Evolutionary conservation across 495 filamentous ascomycete species (phyloP).

Genomic region (Diplogelasinospora grovesii): DNA sequence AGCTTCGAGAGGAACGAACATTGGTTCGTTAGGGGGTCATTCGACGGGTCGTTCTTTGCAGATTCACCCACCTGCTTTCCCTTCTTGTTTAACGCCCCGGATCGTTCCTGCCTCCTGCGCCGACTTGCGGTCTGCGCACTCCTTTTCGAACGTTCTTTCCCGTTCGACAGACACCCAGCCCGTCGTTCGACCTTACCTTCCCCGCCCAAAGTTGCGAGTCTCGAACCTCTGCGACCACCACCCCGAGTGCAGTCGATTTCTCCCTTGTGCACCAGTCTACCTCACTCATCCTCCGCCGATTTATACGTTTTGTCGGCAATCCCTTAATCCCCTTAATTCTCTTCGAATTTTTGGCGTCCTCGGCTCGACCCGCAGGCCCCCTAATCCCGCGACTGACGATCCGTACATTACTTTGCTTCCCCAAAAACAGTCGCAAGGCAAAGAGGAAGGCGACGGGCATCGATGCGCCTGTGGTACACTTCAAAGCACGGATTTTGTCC

Average conservation of each 20-base stretch:
- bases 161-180: not conserved
- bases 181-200: not conserved
- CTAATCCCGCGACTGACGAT: no score
- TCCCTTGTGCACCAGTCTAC: not conserved
- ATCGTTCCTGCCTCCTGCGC: not conserved
- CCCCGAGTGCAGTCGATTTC: not conserved
- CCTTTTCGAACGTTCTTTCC: no score
- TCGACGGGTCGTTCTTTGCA: conserved; percentile 1
- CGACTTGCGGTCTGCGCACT: not conserved
- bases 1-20: conserved; percentile 8
- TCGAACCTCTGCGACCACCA: not conserved
- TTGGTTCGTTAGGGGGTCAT: conserved; percentile 7
- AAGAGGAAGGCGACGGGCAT: no score
- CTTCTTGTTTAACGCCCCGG: not conserved
- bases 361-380: conserved; percentile 3
- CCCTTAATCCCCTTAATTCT: no score
- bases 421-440: no score
- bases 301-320: not conserved
- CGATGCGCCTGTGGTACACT: conserved; percentile 11
- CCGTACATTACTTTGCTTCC: no score
- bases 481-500: conserved; percentile 2
- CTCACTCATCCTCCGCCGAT: no score
- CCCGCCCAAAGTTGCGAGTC: conserved; percentile 1
- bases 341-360: no score
- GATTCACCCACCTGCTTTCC: not conserved